Conservation (phyloP, 208 protist genomes). For the Crithidia thermophila region DNA sequence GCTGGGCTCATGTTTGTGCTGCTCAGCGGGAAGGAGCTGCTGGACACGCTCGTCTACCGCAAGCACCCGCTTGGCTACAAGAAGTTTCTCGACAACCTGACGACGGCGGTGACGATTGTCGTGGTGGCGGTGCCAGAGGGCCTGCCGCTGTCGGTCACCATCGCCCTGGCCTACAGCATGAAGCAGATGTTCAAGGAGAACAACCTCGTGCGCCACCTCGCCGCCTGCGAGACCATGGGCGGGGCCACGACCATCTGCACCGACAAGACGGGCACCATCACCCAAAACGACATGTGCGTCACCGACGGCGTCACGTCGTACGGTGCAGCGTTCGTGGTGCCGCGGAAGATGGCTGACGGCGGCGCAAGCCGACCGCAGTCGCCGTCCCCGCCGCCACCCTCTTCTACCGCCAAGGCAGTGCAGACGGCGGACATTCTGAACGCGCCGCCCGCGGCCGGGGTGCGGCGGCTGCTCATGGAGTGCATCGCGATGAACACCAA, state of each 20-base stretch:
- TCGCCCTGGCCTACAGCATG: constrained; percentile 97
- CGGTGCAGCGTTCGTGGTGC: constrained; percentile 11
- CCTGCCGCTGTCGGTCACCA: constrained; percentile 97
- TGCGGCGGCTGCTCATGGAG: constrained; percentile 52
- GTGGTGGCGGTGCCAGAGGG: constrained; percentile 98
- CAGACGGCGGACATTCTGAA: constrained; percentile 33
- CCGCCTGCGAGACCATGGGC: constrained; percentile 98
- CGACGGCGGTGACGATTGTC: constrained; percentile 94
- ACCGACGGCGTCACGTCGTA: constrained; percentile 44
- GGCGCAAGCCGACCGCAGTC: constrained; percentile 9
- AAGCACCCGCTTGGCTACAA: constrained; percentile 50
- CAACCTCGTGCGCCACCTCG: constrained; percentile 95
- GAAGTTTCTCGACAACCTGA: constrained; percentile 89
- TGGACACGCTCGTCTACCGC: constrained; percentile 42
- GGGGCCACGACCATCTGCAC: constrained; percentile 94
- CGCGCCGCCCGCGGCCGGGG: constrained; percentile 2
- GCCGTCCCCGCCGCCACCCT: background rate
- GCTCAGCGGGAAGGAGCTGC: constrained; percentile 64
- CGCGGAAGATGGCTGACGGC: constrained; percentile 4
- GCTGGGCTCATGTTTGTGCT: constrained; percentile 80
- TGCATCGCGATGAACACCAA: constrained; percentile 74
- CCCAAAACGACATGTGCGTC: constrained; percentile 92
- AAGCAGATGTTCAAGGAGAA: constrained; percentile 95
- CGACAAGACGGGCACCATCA: constrained; percentile 97
- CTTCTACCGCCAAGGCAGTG: constrained; percentile 6